Base-by-base conservation (phyloP, 2,329 filamentous ascomycete genomes). In the Tympanopsis confertula region DNA sequence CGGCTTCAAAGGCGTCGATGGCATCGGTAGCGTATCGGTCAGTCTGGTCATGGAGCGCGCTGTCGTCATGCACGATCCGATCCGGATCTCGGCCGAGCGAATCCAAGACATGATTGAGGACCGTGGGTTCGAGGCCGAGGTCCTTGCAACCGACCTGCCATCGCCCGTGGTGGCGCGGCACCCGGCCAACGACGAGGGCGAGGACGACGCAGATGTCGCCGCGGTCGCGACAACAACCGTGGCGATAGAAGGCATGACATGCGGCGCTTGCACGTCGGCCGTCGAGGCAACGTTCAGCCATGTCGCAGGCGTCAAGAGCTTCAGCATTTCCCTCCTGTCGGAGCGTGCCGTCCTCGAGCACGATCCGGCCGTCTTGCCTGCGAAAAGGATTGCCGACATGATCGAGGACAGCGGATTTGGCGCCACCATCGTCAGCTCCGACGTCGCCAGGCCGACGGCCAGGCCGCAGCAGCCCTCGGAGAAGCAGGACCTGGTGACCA, bases 41-140 rank as follows among this genome's bases (percentile, higher is more conserved):
- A 94, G 86, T 55, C 66, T 98, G 49, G 83, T 95, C 39, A 94
- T 95, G 78, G 88, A 94, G 59, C 78, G 89, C 42, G 91, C 89
- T n/a, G 88, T 96, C 30, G 69, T 96, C 24, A 82, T 88, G 60
- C 91, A 98, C 61, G 82, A 96, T 58, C 77, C 86, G 1, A 63
- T 71, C 39, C 71, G 74, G 38, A 73, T 96, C 38, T 64, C 85
- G 13, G 73, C 86, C 42, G 82, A 88, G 26, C 65, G 80, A 47
- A 73, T 96, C 42, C 77, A 75, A 53, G 86, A 94, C 46, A 86
- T 83, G 24, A 91, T 95, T 46, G 86, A 95, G 50, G 87, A 94
- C 56, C 74, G 86, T 42, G 88, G 88, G 1, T 96, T 96, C 55
- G 89, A 94, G 51, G 87, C 87, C 28, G 76, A 87, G 47, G 72